Percentiles rank a stretch among this genome's conserved stretches.
Conservation (phyloP, 1,139 yeast genomes). For the Taphrina flavorubra region DNA sequence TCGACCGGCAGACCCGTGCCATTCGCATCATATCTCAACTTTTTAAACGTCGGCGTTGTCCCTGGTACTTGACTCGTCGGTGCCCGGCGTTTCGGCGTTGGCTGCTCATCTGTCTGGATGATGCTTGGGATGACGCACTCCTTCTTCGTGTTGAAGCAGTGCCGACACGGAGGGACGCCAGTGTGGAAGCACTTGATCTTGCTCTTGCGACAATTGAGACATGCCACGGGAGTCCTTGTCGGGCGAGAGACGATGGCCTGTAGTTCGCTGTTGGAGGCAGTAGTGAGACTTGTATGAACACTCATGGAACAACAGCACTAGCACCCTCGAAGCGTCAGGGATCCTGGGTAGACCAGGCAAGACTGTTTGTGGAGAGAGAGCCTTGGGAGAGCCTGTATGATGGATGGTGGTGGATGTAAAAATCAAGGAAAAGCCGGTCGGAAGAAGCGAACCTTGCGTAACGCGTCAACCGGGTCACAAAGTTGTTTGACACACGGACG, state of each 20-base stretch:
- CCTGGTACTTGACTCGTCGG: conserved; percentile 30
- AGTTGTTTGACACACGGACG: no score
- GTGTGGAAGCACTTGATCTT: conserved; percentile 38
- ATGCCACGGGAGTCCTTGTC: conserved; percentile 36
- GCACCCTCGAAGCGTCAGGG: no score
- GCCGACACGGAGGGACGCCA: conserved; percentile 39
- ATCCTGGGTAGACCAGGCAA: no score
- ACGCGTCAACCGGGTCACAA: no score
- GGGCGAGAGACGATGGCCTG: conserved; percentile 22
- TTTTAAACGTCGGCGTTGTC: conserved; percentile 24
- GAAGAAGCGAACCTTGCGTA: conserved; percentile 9
- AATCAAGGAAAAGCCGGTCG: conserved; percentile 25
- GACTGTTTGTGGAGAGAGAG: neutral
- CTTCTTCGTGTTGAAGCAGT: conserved; percentile 33
- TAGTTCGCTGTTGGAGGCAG: conserved; percentile 14
- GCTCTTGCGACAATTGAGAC: conserved; percentile 32
- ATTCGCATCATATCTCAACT: conserved; percentile 26
- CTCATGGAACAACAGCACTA: neutral
- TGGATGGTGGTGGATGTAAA: conserved; percentile 3
- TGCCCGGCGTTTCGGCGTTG: conserved; percentile 36
- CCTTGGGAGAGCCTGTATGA: neutral
- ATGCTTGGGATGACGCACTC: conserved; percentile 37
- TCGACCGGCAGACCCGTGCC: conserved; percentile 30
- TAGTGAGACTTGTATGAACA: conserved; percentile 14
- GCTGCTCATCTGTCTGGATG: conserved; percentile 29